These are phyloP conservation scores for Psidium guajava DNA, from an alignment of 345 rosid species.

Conservation along the genomic window DNA sequence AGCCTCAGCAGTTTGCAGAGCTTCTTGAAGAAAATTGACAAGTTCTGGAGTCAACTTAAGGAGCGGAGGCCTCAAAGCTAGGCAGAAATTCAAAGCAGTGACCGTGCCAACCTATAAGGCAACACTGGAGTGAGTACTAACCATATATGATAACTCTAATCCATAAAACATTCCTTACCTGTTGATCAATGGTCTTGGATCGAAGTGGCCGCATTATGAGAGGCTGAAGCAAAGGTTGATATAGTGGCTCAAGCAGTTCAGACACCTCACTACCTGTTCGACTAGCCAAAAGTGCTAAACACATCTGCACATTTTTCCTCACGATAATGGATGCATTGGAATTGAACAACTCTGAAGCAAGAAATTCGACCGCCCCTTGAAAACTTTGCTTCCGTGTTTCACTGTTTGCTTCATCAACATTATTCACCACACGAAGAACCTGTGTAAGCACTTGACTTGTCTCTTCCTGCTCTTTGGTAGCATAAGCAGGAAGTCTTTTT, in stretches of 20 bases:
- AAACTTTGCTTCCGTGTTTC: constrained; percentile 87
- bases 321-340: constrained; percentile 73
- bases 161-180: constrained; percentile 32
- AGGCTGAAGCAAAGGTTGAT: constrained; percentile 85
- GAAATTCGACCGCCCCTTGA: constrained; percentile 87
- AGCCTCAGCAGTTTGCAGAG: constrained; percentile 95
- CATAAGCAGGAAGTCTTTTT: constrained; percentile 82
- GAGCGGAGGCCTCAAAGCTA: constrained; percentile 96
- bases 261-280: constrained; percentile 98
- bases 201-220: constrained; percentile 81
- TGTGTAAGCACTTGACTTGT: constrained; percentile 98
- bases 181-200: constrained; percentile 94
- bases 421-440: constrained; percentile 95
- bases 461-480: constrained; percentile 95
- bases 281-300: constrained; percentile 92
- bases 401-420: constrained; percentile 91
- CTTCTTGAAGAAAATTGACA: constrained; percentile 97
- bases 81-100: constrained; percentile 90
- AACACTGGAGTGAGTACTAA: constrained; percentile 8
- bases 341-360: constrained; percentile 93
- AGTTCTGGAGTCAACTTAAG: constrained; percentile 90
- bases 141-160: background rate
- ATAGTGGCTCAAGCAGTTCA: constrained; percentile 86
- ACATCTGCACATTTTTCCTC: constrained; percentile 93
- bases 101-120: constrained; percentile 79